Percentiles rank a stretch among this genome's conserved stretches.
Evolutionary conservation across 805 yeast genomes (phyloP).

Genomic region (Candida patagonica): DNA sequence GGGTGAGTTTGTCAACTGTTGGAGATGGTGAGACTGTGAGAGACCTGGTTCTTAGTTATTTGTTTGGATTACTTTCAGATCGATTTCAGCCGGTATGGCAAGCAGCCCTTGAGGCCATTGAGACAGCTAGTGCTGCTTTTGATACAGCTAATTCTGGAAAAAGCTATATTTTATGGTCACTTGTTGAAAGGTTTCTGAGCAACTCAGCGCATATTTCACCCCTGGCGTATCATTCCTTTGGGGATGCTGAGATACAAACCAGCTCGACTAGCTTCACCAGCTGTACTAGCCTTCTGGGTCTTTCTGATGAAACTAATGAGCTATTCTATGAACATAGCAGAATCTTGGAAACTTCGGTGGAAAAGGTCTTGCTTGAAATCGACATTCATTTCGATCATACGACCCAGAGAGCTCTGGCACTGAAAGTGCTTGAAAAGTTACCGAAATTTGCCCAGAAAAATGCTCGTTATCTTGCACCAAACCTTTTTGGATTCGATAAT

Average conservation of each 20-base stretch:
- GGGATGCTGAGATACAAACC: too few relatives aligned
- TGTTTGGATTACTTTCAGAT: slow-evolving; percentile 64
- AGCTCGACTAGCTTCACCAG: too few relatives aligned
- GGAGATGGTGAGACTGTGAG: slow-evolving; percentile 21
- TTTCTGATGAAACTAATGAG: too few relatives aligned
- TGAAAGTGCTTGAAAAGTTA: slow-evolving; percentile 47
- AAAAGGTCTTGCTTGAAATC: too few relatives aligned
- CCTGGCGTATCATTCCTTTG: too few relatives aligned
- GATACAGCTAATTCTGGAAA: slow-evolving; percentile 34
- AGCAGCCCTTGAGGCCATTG: slow-evolving; percentile 55
- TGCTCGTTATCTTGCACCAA: slow-evolving; percentile 47
- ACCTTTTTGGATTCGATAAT: slow-evolving; percentile 37
- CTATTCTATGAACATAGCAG: too few relatives aligned
- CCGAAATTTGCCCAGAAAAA: slow-evolving; percentile 64
- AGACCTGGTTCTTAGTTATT: slow-evolving; percentile 36
- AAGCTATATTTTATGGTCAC: slow-evolving; percentile 46
- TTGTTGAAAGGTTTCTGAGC: slow-evolving; percentile 32
- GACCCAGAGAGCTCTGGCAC: slow-evolving; percentile 41
- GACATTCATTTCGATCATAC: not conserved
- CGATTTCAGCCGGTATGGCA: slow-evolving; percentile 83
- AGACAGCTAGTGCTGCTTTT: too few relatives aligned
- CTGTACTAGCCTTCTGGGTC: too few relatives aligned
- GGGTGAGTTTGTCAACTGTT: slow-evolving; percentile 32
- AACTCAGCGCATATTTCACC: too few relatives aligned
- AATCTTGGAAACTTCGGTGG: too few relatives aligned